These are phyloP conservation scores for Kwoniella sp. DNA, from an alignment of 768 basidiomycete species.

Conservation along the genomic window DNA sequence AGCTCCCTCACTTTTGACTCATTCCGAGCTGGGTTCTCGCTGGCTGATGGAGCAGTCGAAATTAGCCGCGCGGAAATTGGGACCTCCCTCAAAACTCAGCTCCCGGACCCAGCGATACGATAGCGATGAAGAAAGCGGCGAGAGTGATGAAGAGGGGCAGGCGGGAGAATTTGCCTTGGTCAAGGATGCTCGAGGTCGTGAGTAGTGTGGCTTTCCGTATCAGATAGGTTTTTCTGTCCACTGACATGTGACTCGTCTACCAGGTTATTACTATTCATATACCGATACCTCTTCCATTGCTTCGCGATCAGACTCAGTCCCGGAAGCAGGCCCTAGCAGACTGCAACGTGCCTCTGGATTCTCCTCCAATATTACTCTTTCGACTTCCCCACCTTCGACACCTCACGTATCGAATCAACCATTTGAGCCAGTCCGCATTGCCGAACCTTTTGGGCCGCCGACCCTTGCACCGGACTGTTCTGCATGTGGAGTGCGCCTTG, in stretches of 20 bases:
- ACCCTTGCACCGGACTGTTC: slow-evolving; percentile 68
- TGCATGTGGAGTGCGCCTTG: slow-evolving; percentile 71
- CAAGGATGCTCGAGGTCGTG: slow-evolving; percentile 49
- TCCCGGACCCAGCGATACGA: slow-evolving; percentile 12
- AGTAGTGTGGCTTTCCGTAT: slow-evolving; percentile 21
- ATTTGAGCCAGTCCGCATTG: slow-evolving; percentile 26
- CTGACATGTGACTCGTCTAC: neutral
- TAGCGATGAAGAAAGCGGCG: slow-evolving; percentile 40
- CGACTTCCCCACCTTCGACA: slow-evolving; percentile 16
- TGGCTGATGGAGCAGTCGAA: slow-evolving; percentile 84
- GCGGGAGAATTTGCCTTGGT: slow-evolving; percentile 44
- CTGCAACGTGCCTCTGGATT: slow-evolving; percentile 6
- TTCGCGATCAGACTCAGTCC: slow-evolving; percentile 4
- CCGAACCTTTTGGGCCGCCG: slow-evolving; percentile 61
- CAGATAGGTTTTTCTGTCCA: neutral
- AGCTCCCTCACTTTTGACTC: slow-evolving; percentile 34
- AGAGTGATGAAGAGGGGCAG: slow-evolving; percentile 43
- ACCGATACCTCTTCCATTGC: slow-evolving; percentile 29
- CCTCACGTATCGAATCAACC: slow-evolving; percentile 1
- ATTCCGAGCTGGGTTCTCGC: slow-evolving; percentile 67
- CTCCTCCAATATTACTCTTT: slow-evolving; percentile 1
- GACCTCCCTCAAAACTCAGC: neutral
- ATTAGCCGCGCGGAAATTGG: slow-evolving; percentile 62
- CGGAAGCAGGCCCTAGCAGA: slow-evolving; percentile 11
- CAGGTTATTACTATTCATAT: slow-evolving; percentile 55